phyloP scores from a whole-genome alignment of 768 basidiomycete species.

The Mycena olivaceomarginata region DNA sequence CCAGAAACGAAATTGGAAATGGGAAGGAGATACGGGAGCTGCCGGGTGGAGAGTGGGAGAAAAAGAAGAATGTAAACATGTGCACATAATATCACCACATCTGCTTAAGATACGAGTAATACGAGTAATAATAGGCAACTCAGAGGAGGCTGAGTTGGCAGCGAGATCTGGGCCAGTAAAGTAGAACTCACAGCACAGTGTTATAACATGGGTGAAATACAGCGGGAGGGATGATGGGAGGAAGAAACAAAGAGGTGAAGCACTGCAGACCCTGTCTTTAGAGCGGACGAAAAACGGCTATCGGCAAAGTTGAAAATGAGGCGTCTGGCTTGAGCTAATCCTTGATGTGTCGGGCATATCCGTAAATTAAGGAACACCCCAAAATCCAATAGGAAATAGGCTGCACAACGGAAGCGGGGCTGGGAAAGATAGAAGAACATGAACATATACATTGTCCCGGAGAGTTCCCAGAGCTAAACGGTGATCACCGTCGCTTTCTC shows the following conservation, averaged over 20 bases:
- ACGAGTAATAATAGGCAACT: too few species aligned
- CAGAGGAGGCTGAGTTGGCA: too few species aligned
- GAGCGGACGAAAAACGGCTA: neutral
- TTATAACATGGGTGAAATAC: conserved; percentile 10
- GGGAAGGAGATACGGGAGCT: conserved; percentile 8
- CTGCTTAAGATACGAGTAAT: conserved; percentile 17
- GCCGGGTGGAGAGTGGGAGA: conserved; percentile 8
- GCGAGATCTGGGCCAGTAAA: conserved; percentile 7
- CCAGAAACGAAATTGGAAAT: conserved; percentile 6
- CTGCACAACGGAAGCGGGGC: neutral
- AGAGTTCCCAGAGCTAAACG: too few species aligned
- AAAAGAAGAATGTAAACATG: conserved; percentile 16
- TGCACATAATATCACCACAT: conserved; percentile 1
- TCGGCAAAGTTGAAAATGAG: conserved; percentile 1
- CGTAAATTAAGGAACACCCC: neutral
- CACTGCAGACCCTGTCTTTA: neutral
- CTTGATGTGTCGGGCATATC: conserved; percentile 1
- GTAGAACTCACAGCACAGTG: conserved; percentile 4
- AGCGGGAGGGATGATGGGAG: too few species aligned
- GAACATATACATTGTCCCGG: too few species aligned
- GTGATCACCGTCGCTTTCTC: too few species aligned
- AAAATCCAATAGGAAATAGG: conserved; percentile 1
- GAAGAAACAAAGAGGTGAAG: conserved; percentile 13
- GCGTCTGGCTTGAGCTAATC: neutral
- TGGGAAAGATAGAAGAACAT: neutral